A percentile compares a stretch with the other conserved stretches of the same genome.
These are phyloP conservation scores for Neurospora sp. DNA, from an alignment of 2,329 filamentous ascomycete genomes.

Conservation along the genomic window DNA sequence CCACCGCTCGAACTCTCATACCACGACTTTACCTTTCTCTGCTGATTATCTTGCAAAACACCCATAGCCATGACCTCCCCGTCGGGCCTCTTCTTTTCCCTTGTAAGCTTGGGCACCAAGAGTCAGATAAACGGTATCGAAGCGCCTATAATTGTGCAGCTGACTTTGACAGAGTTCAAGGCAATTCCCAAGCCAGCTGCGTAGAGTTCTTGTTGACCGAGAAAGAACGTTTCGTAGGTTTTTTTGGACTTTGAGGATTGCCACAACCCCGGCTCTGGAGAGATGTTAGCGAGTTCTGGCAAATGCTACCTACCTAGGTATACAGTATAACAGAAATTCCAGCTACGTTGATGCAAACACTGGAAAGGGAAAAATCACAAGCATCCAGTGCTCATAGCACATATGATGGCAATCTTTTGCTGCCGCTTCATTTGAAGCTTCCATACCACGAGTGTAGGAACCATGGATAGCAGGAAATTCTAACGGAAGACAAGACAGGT, in stretches of 20 bases:
- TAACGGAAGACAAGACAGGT: constrained; percentile 1
- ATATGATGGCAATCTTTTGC: constrained; percentile 39
- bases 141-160: constrained; percentile 44
- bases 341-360: neutral
- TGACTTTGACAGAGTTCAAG: constrained; percentile 26
- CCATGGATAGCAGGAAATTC: constrained; percentile 39
- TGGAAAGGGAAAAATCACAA: constrained; percentile 17
- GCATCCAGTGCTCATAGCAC: constrained; percentile 41
- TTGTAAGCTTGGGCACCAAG: constrained; percentile 22
- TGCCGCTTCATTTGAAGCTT: constrained; percentile 34
- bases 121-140: constrained; percentile 42
- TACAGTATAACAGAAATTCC: neutral
- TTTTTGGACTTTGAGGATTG: constrained; percentile 4
- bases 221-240: neutral
- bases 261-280: constrained; percentile 4
- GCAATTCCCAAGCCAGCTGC: neutral
- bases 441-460: constrained; percentile 40
- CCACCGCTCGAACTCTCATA: neutral
- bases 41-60: neutral
- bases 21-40: neutral
- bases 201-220: neutral
- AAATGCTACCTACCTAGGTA: neutral
- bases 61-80: neutral
- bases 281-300: neutral
- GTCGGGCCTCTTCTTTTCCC: neutral